A percentile compares a stretch with the other conserved stretches of the same genome.
These are phyloP conservation scores for Nemania serpens DNA, from an alignment of 2,329 filamentous ascomycete species.

Conservation along the genomic window DNA sequence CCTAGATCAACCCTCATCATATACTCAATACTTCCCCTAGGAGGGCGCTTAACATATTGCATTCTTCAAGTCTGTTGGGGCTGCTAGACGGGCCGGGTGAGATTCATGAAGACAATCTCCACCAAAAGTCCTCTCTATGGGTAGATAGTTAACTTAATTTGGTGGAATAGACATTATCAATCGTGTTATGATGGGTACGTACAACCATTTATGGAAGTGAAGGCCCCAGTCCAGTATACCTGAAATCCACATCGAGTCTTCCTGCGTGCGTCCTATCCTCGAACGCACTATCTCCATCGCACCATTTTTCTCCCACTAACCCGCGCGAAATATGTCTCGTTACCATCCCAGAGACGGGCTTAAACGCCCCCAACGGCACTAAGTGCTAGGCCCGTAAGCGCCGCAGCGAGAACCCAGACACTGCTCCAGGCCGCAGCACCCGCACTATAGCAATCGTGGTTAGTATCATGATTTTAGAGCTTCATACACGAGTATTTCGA, in stretches of 20 bases:
- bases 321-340: not conserved
- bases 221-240: not conserved
- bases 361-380: constrained; percentile 57
- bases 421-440: constrained; percentile 75
- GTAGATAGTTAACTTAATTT: not conserved
- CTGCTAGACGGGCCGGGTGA: too few relatives aligned
- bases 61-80: too few relatives aligned
- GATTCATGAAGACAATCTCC: not conserved
- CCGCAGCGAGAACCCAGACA: constrained; percentile 72
- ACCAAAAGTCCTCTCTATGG: not conserved
- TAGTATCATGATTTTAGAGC: not conserved
- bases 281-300: constrained; percentile 1
- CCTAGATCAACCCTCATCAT: not conserved
- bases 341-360: constrained; percentile 20
- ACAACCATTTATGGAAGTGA: constrained; percentile 6
- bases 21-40: too few relatives aligned
- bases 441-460: constrained; percentile 24
- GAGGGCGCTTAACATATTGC: too few relatives aligned
- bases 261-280: not conserved
- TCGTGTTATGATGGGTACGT: constrained; percentile 2
- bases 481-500: not conserved
- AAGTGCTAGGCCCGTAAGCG: constrained; percentile 61
- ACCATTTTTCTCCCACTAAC: not conserved
- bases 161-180: constrained; percentile 23
- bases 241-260: not conserved